A percentile compares a stretch with the other conserved stretches of the same genome.
Evolutionary conservation across 2,329 filamentous ascomycete species (phyloP).

Genomic region (Trichophyton equinum): DNA sequence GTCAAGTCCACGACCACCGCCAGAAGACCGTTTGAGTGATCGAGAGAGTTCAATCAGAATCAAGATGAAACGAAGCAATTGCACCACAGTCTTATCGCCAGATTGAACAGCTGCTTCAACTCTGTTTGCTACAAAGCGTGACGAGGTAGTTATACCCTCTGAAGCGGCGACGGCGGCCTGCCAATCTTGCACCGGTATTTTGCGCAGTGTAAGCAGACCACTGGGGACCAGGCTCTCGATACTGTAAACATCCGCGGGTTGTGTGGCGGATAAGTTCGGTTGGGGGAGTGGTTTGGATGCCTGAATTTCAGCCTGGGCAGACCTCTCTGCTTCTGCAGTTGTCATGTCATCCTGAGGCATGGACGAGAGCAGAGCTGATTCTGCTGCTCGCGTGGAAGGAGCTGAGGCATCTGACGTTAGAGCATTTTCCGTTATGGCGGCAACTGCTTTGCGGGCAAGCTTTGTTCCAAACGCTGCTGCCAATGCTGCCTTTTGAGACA

Average conservation of each 20-base stretch:
- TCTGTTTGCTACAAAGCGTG: constrained; percentile 35
- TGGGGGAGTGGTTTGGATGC: constrained; percentile 35
- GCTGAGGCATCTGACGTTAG: constrained; percentile 31
- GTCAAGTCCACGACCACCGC: constrained; percentile 21
- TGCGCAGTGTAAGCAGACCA: constrained; percentile 29
- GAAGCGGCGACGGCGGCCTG: constrained; percentile 26
- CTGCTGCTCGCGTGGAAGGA: constrained; percentile 26
- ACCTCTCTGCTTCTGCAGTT: constrained; percentile 22
- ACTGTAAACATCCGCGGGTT: constrained; percentile 36
- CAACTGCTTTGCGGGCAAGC: constrained; percentile 37
- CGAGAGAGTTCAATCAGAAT: constrained; percentile 33
- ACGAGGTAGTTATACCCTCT: constrained; percentile 27
- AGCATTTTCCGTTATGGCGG: constrained; percentile 37
- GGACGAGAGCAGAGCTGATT: constrained; percentile 32
- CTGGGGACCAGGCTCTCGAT: constrained; percentile 32
- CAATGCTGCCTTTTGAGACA: constrained; percentile 31
- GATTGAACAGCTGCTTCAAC: constrained; percentile 28
- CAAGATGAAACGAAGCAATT: constrained; percentile 35
- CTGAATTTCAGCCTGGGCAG: constrained; percentile 31
- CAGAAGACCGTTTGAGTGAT: constrained; percentile 20
- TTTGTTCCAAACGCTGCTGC: constrained; percentile 40
- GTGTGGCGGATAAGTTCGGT: constrained; percentile 31
- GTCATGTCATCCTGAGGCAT: constrained; percentile 26
- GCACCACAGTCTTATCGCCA: constrained; percentile 30
- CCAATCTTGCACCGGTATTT: constrained; percentile 35